Percentiles rank a stretch among this genome's conserved stretches.
Conservation (phyloP, 768 basidiomycete genomes). For the Cyclocybe cylindracea region DNA sequence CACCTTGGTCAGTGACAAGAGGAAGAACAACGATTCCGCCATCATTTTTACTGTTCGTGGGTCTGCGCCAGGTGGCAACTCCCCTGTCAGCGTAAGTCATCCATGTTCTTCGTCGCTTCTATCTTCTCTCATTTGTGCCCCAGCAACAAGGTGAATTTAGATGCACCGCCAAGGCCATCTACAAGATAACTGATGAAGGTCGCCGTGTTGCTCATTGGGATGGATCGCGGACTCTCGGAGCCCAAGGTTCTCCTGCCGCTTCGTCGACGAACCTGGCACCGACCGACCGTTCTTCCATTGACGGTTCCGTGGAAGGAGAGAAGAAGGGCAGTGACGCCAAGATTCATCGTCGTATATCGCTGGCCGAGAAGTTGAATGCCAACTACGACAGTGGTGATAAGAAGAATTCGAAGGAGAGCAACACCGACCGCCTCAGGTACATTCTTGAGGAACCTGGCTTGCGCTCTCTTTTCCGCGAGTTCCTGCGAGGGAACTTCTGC, state of each 20-base stretch:
- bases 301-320: slow-evolving; percentile 39
- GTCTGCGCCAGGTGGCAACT: slow-evolving; percentile 71
- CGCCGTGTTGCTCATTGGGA: slow-evolving; percentile 87
- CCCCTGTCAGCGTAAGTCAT: slow-evolving; percentile 66
- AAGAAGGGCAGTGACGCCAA: slow-evolving; percentile 52
- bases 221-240: slow-evolving; percentile 34
- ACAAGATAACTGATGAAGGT: slow-evolving; percentile 93
- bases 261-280: slow-evolving; percentile 61
- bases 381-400: slow-evolving; percentile 54
- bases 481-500: slow-evolving; percentile 91
- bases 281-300: slow-evolving; percentile 62
- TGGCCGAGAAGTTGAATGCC: slow-evolving; percentile 71
- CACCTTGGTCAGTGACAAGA: slow-evolving; percentile 84
- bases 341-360: slow-evolving; percentile 77
- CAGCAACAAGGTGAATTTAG: slow-evolving; percentile 96
- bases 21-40: slow-evolving; percentile 88
- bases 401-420: slow-evolving; percentile 78
- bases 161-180: slow-evolving; percentile 93
- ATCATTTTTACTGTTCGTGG: slow-evolving; percentile 93
- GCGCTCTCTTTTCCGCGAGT: slow-evolving; percentile 91
- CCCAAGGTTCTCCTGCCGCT: slow-evolving; percentile 60
- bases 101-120: slow-evolving; percentile 7
- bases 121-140: slow-evolving; percentile 14
- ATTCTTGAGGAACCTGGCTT: slow-evolving; percentile 92
- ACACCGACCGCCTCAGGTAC: slow-evolving; percentile 86